Percentiles rank a stretch among this genome's conserved stretches.
phyloP scores from a whole-genome alignment of 768 basidiomycete genomes.

The Psilocybe tampanensis region DNA sequence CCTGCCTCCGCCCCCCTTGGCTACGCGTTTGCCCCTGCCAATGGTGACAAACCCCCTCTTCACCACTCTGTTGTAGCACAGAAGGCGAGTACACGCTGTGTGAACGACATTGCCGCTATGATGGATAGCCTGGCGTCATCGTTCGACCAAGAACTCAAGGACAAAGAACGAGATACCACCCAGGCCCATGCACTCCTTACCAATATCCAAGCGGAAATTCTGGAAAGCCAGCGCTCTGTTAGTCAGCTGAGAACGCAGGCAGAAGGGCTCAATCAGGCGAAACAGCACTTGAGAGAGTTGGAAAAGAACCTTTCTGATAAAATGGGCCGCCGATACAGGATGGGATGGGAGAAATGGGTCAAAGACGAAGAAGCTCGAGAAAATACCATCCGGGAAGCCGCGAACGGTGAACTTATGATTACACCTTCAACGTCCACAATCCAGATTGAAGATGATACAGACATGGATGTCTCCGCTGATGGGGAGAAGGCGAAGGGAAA shows the following conservation, averaged over 20 bases:
- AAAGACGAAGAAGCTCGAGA: constrained; percentile 84
- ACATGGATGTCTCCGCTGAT: constrained; percentile 36
- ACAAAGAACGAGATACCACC: constrained; percentile 88
- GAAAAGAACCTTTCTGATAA: constrained; percentile 69
- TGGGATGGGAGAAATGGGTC: constrained; percentile 94
- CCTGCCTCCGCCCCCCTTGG: constrained; percentile 41
- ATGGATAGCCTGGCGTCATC: constrained; percentile 86
- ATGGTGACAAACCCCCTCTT: constrained; percentile 69
- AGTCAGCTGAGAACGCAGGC: constrained; percentile 69
- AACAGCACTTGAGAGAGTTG: constrained; percentile 57
- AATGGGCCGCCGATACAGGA: constrained; percentile 80
- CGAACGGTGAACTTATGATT: constrained; percentile 56
- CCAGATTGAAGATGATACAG: constrained; percentile 48
- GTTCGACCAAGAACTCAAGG: constrained; percentile 89
- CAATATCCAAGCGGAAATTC: constrained; percentile 89
- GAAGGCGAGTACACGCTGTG: constrained; percentile 80
- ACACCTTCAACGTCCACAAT: constrained; percentile 48
- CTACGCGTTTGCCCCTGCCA: constrained; percentile 48
- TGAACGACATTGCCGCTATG: constrained; percentile 84
- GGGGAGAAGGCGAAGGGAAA: constrained; percentile 57
- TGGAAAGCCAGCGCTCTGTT: constrained; percentile 80
- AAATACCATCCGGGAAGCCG: constrained; percentile 61
- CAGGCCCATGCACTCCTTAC: constrained; percentile 87
- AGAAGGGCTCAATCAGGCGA: constrained; percentile 63
- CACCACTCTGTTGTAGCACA: constrained; percentile 88